Conservation (phyloP, 768 basidiomycete species). For the Rhizopogon vulgaris region DNA sequence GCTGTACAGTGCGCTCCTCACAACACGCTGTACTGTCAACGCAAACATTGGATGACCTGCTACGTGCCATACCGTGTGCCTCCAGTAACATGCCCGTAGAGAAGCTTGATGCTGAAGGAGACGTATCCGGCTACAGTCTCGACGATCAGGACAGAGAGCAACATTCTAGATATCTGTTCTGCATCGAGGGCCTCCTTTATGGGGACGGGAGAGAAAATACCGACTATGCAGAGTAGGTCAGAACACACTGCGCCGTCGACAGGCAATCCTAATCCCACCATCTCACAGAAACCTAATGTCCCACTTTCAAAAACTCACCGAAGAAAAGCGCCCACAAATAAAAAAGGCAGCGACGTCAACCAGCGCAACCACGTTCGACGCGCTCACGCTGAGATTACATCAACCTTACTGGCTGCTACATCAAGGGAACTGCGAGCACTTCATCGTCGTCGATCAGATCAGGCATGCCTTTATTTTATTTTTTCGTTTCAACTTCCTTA, state of each 20-base stretch:
- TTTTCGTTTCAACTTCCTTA: background rate
- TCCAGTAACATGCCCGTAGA: constrained; percentile 50
- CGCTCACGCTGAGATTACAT: constrained; percentile 56
- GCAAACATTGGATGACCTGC: constrained; percentile 64
- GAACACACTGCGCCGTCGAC: background rate
- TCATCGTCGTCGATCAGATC: constrained; percentile 65
- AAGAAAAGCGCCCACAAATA: constrained; percentile 26
- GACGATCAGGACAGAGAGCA: constrained; percentile 6
- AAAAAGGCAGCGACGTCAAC: constrained; percentile 38
- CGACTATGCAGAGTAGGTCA: constrained; percentile 58
- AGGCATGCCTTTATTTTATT: constrained; percentile 42
- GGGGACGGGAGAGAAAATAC: constrained; percentile 40
- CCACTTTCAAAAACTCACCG: constrained; percentile 27
- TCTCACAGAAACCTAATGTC: constrained; percentile 40
- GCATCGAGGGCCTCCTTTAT: constrained; percentile 55
- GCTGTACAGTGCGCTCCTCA: constrained; percentile 54
- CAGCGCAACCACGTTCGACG: constrained; percentile 42
- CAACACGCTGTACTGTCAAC: constrained; percentile 67
- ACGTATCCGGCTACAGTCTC: constrained; percentile 27
- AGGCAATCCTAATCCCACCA: background rate
- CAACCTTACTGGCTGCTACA: constrained; percentile 83
- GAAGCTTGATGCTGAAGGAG: constrained; percentile 24
- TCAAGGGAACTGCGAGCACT: constrained; percentile 78
- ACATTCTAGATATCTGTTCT: constrained; percentile 41
- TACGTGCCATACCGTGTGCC: constrained; percentile 52